A percentile compares a stretch with the other conserved stretches of the same genome.
These are phyloP conservation scores for Fistulifera solaris DNA, from an alignment of 108 stramenopile genomes.

Conservation along the genomic window DNA sequence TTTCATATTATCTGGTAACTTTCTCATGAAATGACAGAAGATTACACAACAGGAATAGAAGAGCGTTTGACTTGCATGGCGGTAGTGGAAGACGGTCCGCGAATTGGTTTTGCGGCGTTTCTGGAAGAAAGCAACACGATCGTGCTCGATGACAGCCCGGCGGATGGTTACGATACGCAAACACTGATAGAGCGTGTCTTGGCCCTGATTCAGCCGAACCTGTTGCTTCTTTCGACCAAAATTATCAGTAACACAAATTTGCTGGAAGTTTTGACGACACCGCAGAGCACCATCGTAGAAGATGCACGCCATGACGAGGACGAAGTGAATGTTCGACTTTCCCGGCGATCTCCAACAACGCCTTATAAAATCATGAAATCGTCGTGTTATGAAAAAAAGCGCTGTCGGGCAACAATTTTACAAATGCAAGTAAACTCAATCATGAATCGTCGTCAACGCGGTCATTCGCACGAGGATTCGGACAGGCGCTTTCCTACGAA, in stretches of 20 bases:
- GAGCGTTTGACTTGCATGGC: constrained; percentile 32
- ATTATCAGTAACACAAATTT: constrained; percentile 23
- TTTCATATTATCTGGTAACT: too few species aligned
- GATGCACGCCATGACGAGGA: neutral
- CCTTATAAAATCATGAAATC: constrained; percentile 77
- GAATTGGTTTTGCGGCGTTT: constrained; percentile 71
- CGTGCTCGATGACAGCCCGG: constrained; percentile 37
- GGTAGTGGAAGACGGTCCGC: constrained; percentile 50
- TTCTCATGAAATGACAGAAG: too few species aligned
- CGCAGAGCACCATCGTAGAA: constrained; percentile 1
- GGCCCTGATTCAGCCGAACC: constrained; percentile 39
- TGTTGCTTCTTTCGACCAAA: constrained; percentile 48
- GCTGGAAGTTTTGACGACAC: constrained; percentile 22
- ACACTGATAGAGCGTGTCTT: constrained; percentile 41
- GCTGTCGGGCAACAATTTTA: constrained; percentile 55
- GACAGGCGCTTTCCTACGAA: constrained; percentile 12
- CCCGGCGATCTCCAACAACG: constrained; percentile 12
- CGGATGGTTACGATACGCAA: constrained; percentile 43
- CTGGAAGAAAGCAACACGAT: constrained; percentile 68
- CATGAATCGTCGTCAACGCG: constrained; percentile 6
- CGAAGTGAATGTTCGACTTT: neutral
- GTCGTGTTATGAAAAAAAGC: constrained; percentile 51
- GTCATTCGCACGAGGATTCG: constrained; percentile 1
- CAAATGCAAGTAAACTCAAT: constrained; percentile 62
- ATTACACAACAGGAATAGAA: neutral